phyloP scores from a whole-genome alignment of 2,329 filamentous ascomycete species.

The Neoascochyta sp. region DNA sequence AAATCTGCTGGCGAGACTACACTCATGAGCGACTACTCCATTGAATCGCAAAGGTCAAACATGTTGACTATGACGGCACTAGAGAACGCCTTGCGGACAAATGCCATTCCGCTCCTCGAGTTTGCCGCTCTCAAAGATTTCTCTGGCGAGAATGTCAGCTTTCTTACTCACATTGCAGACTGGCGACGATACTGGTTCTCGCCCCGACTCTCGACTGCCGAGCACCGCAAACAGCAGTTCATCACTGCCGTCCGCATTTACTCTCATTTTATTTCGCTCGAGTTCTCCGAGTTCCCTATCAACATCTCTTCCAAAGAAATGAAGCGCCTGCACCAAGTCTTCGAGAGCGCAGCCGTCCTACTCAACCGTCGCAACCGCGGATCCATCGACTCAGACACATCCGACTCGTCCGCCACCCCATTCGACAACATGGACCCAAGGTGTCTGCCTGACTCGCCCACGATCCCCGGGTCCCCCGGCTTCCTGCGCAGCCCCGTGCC shows the following conservation, averaged over 20 bases:
- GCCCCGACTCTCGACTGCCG: conserved; percentile 14
- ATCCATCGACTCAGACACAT: conserved; percentile 13
- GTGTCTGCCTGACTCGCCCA: conserved; percentile 4
- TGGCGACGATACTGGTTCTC: conserved; percentile 33
- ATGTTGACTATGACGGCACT: conserved; percentile 35
- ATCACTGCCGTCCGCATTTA: conserved; percentile 31
- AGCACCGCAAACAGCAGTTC: conserved; percentile 28
- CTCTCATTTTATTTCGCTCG: conserved; percentile 32
- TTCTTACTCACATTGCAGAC: conserved; percentile 31
- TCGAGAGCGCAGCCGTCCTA: conserved; percentile 18
- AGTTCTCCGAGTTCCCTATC: conserved; percentile 35
- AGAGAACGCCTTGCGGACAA: conserved; percentile 30
- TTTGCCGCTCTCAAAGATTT: conserved; percentile 37
- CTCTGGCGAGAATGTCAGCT: conserved; percentile 36
- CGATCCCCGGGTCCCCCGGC: conserved; percentile 3
- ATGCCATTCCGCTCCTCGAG: conserved; percentile 28
- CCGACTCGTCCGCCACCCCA: conserved; percentile 22
- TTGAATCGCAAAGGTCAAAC: conserved; percentile 29
- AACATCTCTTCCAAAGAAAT: conserved; percentile 32
- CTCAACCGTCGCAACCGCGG: conserved; percentile 19
- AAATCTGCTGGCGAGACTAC: conserved; percentile 8
- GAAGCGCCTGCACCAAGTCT: conserved; percentile 26
- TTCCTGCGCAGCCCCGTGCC: too few species aligned
- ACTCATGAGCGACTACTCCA: conserved; percentile 12
- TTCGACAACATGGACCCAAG: conserved; percentile 22